phyloP scores from a whole-genome alignment of 2,329 filamentous ascomycete genomes.

The Lasiodiplodia hormozganensis region DNA sequence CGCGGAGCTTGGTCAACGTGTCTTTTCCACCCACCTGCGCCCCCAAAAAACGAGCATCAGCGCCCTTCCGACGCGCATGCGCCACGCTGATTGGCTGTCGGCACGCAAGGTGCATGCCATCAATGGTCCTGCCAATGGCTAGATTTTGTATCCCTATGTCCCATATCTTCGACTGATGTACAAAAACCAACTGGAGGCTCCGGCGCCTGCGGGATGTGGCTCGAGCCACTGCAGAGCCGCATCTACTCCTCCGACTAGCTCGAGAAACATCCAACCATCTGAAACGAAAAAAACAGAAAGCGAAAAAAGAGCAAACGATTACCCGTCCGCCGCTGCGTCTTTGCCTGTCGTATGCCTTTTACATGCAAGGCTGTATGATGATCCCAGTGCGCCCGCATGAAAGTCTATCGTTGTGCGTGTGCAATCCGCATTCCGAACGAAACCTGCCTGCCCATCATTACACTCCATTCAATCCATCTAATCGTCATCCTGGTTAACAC shows the following conservation, averaged over 20 bases:
- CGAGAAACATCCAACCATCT: constrained; percentile 4
- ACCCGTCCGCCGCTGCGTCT: constrained; percentile 10
- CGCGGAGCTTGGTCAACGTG: constrained; percentile 25
- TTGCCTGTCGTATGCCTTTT: constrained; percentile 13
- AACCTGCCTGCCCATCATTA: constrained; percentile 14
- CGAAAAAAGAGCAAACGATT: not conserved
- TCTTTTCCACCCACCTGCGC: constrained; percentile 13
- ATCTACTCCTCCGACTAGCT: constrained; percentile 3
- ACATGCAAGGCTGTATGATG: constrained; percentile 23
- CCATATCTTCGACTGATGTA: constrained; percentile 19
- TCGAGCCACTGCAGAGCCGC: constrained; percentile 27
- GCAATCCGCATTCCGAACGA: constrained; percentile 25
- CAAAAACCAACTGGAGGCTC: constrained; percentile 20
- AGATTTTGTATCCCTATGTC: constrained; percentile 27
- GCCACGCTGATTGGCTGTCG: constrained; percentile 10
- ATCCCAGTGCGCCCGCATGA: constrained; percentile 26
- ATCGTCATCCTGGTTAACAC: constrained; percentile 53
- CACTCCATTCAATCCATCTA: constrained; percentile 5
- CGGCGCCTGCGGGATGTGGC: constrained; percentile 23
- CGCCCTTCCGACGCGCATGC: constrained; percentile 19
- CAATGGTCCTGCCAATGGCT: constrained; percentile 2
- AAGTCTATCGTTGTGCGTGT: constrained; percentile 25
- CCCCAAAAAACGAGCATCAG: constrained; percentile 6
- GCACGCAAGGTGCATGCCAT: constrained; percentile 24
- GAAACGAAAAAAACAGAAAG: constrained; percentile 6